Base-by-base conservation (phyloP, 352 stramenopile species). In the Aphanomyces euteiches region DNA sequence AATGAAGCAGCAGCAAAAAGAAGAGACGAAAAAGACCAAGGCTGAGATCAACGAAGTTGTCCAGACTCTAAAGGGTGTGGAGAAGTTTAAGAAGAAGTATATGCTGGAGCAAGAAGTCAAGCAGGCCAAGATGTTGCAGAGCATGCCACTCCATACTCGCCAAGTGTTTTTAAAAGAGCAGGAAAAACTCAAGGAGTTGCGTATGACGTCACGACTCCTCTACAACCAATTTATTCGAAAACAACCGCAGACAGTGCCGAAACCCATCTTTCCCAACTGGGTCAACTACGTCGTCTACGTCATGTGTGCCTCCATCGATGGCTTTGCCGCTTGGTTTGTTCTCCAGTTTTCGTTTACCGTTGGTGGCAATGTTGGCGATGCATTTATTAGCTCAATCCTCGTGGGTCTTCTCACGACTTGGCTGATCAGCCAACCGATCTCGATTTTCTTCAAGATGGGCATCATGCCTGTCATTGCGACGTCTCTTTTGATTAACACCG, bases 311-410 rank as follows among this genome's bases (percentile, higher is more conserved):
- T 73, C 57, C 3, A 88, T 81, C 81, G 84, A 78, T 45, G 75
- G 56, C 4, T 90, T 82, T 82, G 80, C 79, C 37, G 56, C 78
- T 43, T 92, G 83, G 67, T 92, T 90, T 58, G 81, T 92, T 5
- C 50, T 89, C 43, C 85, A 88, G 77, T 90, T 90, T 57, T 81
- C 79, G 4, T 88, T 89, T 61, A 83, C 79, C 5, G 81, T 90
- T 19, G 84, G 79, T 34, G 66, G 77, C 2, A 71, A 83, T 17
- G 79, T 89, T 48, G 78, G 80, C 13, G 75, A 88, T 73, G 75
- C 88, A 4, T 90, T 83, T 81, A 72, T 89, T 17, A 79, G 79
- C 0, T 92, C 84, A 7, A 63, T 92, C 5, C 45, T 86, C 4
- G 83, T 72, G 3, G 82, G 82, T 1, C 40, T 90, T 6, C 78